These are phyloP conservation scores for Globisporangium polare DNA, from an alignment of 352 stramenopile genomes.

Conservation along the genomic window DNA sequence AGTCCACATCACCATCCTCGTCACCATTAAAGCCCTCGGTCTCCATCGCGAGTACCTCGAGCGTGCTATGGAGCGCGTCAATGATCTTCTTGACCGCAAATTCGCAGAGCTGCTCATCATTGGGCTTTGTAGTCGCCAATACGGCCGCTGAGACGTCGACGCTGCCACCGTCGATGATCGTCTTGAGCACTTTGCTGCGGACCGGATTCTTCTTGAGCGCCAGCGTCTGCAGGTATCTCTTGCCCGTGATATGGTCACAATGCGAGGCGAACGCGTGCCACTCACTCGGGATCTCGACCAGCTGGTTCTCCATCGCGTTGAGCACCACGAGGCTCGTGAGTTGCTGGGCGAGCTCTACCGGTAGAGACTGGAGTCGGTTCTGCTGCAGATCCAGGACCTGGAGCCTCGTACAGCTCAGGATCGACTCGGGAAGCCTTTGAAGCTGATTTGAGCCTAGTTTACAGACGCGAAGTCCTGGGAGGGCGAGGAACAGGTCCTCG, in stretches of 20 bases:
- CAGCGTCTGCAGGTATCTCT: conserved; percentile 35
- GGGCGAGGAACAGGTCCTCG: conserved; percentile 30
- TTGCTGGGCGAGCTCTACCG: conserved; percentile 17
- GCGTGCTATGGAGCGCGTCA: conserved; percentile 30
- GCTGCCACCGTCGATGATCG: conserved; percentile 28
- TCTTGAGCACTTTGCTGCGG: conserved; percentile 27
- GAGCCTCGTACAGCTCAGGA: conserved; percentile 28
- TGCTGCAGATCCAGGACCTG: conserved; percentile 43
- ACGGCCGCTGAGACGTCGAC: not conserved
- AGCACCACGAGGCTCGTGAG: conserved; percentile 33
- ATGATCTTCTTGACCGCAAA: conserved; percentile 50
- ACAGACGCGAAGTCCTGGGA: conserved; percentile 35
- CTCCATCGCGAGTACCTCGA: conserved; percentile 14
- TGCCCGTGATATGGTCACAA: not conserved
- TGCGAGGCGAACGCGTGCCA: conserved; percentile 45
- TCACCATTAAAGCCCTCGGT: not conserved
- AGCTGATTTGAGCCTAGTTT: conserved; percentile 43
- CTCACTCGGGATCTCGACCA: conserved; percentile 36
- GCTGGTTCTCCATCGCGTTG: conserved; percentile 44
- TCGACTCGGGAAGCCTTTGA: conserved; percentile 24
- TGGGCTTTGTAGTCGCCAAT: conserved; percentile 12
- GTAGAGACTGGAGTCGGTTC: conserved; percentile 37
- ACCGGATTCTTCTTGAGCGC: conserved; percentile 46
- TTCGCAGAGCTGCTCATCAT: conserved; percentile 31
- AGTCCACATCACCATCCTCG: conserved; percentile 9